These are phyloP conservation scores for Pseudogymnoascus sp. DNA, from an alignment of 2,329 filamentous ascomycete genomes.

Conservation along the genomic window DNA sequence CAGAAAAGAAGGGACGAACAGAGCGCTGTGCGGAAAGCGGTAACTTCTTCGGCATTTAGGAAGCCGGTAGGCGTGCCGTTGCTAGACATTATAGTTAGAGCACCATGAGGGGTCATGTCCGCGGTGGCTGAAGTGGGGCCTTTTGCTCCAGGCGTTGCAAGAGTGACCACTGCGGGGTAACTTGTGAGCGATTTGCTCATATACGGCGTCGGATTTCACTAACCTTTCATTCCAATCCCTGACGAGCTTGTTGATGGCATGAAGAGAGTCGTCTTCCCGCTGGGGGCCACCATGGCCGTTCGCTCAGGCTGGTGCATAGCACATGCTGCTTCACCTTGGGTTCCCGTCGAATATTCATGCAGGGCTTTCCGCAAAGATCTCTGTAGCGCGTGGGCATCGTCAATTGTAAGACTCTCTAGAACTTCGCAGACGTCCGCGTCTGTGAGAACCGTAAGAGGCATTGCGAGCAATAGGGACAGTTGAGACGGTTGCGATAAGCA, in stretches of 20 bases:
- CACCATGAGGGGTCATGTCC: slow-evolving; percentile 46
- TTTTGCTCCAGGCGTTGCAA: slow-evolving; percentile 36
- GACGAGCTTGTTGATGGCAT: slow-evolving; percentile 62
- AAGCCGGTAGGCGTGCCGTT: slow-evolving; percentile 58
- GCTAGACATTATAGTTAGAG: slow-evolving; percentile 60
- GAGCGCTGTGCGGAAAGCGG: slow-evolving; percentile 73
- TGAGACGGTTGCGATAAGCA: not conserved
- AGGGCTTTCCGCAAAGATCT: slow-evolving; percentile 43
- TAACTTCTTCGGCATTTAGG: slow-evolving; percentile 65
- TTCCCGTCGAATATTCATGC: slow-evolving; percentile 54
- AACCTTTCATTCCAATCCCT: slow-evolving; percentile 63
- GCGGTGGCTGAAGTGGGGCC: slow-evolving; percentile 31
- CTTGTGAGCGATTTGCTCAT: not conserved
- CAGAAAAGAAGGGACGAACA: slow-evolving; percentile 59
- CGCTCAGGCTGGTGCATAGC: slow-evolving; percentile 49
- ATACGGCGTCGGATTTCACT: slow-evolving; percentile 10
- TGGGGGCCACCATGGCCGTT: slow-evolving; percentile 41
- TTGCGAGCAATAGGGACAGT: slow-evolving; percentile 26
- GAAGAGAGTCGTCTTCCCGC: slow-evolving; percentile 57
- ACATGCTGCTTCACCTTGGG: slow-evolving; percentile 31
- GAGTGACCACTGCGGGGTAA: slow-evolving; percentile 50
- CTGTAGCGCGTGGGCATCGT: slow-evolving; percentile 48
- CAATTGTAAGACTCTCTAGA: slow-evolving; percentile 44
- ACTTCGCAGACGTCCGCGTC: slow-evolving; percentile 49
- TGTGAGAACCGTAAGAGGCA: slow-evolving; percentile 52